Conservation (phyloP, 2,329 filamentous ascomycete species). For the Cyphellophora europaea region DNA sequence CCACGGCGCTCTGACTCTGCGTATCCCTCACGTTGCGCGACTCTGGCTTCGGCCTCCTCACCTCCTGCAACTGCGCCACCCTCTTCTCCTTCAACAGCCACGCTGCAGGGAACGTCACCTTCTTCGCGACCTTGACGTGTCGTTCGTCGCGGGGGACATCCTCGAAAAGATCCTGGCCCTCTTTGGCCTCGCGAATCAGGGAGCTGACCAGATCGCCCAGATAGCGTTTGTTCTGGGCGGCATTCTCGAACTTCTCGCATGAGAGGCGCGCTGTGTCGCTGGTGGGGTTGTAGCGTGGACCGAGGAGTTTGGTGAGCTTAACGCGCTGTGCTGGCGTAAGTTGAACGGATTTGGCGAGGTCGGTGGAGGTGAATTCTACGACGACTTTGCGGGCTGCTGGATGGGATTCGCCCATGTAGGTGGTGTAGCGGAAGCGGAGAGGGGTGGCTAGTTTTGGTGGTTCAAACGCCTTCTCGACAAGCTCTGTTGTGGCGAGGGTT, state of each 20-base stretch:
- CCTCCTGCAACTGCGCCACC: conserved; percentile 50
- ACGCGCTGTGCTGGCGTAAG: conserved; percentile 58
- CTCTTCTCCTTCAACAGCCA: conserved; percentile 73
- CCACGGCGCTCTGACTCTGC: no score
- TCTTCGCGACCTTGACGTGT: conserved; percentile 63
- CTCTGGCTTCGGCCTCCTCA: conserved; percentile 30
- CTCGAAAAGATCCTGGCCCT: conserved; percentile 69
- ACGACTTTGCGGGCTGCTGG: conserved; percentile 91
- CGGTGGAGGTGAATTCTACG: conserved; percentile 70
- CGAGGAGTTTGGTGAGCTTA: conserved; percentile 83
- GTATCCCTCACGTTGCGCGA: no score
- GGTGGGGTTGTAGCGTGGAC: conserved; percentile 77
- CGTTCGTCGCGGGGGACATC: conserved; percentile 85
- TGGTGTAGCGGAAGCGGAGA: conserved; percentile 92
- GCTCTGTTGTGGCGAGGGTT: conserved; percentile 44
- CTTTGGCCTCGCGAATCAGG: conserved; percentile 66
- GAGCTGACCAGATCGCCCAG: conserved; percentile 67
- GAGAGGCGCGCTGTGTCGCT: conserved; percentile 79
- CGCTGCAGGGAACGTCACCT: conserved; percentile 64
- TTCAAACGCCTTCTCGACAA: conserved; percentile 65
- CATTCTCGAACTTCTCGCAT: conserved; percentile 77
- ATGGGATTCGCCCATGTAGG: conserved; percentile 89
- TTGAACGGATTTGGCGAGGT: conserved; percentile 43
- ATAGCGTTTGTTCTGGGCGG: conserved; percentile 95
- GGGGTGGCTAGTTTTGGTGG: conserved; percentile 57